Percentiles rank a stretch among this genome's conserved stretches.
Evolutionary conservation across 345 rosid species (phyloP).

Genomic region (Isatis tinctoria): DNA sequence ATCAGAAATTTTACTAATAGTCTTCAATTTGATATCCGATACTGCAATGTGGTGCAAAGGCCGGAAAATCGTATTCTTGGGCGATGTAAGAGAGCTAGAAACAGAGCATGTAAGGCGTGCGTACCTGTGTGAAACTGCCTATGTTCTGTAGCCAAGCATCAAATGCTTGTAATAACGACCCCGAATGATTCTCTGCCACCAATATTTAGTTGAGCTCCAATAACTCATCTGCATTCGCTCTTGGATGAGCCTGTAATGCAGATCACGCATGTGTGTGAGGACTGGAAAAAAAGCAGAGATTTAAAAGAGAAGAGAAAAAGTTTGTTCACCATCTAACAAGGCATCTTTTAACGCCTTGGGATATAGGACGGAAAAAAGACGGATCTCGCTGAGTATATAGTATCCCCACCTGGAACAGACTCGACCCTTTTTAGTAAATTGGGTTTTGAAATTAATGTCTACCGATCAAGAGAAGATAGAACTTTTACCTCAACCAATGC

Average conservation of each 20-base stretch:
- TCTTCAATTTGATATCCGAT: not conserved
- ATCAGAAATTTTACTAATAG: not conserved
- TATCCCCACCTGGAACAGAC: slow-evolving; percentile 65
- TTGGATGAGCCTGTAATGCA: slow-evolving; percentile 66
- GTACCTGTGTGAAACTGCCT: slow-evolving; percentile 24
- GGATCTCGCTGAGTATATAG: slow-evolving; percentile 89
- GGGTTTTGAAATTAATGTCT: not conserved
- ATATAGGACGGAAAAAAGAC: slow-evolving; percentile 76
- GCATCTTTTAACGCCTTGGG: slow-evolving; percentile 81
- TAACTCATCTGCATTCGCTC: slow-evolving; percentile 64
- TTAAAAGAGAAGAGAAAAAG: not conserved
- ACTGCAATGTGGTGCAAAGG: not conserved
- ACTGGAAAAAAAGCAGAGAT: not conserved
- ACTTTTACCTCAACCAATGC: slow-evolving; percentile 72
- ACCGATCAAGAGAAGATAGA: not conserved
- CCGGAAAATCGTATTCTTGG: not conserved
- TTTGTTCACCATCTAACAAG: slow-evolving; percentile 79
- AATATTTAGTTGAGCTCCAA: slow-evolving; percentile 36
- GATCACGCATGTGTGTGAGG: not conserved
- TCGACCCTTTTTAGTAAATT: not conserved
- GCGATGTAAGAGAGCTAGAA: slow-evolving; percentile 5
- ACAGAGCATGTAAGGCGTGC: not conserved
- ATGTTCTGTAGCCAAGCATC: slow-evolving; percentile 54
- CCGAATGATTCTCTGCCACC: slow-evolving; percentile 73
- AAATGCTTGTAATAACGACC: slow-evolving; percentile 91